Conservation (phyloP, 345 rosid species). For the Linum trigynum region DNA sequence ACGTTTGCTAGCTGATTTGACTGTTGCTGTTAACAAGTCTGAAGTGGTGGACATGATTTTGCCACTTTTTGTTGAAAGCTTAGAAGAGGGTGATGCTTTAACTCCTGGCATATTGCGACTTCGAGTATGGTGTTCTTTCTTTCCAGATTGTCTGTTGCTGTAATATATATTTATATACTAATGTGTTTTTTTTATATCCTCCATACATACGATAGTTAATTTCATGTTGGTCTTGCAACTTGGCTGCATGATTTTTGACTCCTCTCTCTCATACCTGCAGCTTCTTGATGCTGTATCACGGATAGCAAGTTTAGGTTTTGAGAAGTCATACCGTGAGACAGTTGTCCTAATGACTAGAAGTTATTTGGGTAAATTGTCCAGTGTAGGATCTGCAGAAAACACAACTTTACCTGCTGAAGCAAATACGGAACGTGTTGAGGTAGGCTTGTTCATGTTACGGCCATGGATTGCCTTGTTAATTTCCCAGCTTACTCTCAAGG, state of each 20-base stretch:
- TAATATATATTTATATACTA: slow-evolving; percentile 5
- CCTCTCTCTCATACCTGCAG: slow-evolving; percentile 35
- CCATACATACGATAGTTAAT: neutral
- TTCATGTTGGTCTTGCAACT: slow-evolving; percentile 16
- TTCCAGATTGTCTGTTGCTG: slow-evolving; percentile 24
- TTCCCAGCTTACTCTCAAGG: slow-evolving; percentile 3
- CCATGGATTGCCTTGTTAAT: slow-evolving; percentile 9
- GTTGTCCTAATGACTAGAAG: slow-evolving; percentile 94
- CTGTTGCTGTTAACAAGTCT: slow-evolving; percentile 79
- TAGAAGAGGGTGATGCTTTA: slow-evolving; percentile 99
- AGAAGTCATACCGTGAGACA: slow-evolving; percentile 96
- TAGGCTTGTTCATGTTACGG: slow-evolving; percentile 18
- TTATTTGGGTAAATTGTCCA: slow-evolving; percentile 68
- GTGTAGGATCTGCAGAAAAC: slow-evolving; percentile 79
- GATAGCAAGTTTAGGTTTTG: slow-evolving; percentile 94
- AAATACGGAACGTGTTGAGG: slow-evolving; percentile 90
- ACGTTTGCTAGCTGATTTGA: slow-evolving; percentile 86
- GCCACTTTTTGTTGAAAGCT: slow-evolving; percentile 90
- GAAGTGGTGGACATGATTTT: slow-evolving; percentile 97
- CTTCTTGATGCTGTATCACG: slow-evolving; percentile 98
- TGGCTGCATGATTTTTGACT: slow-evolving; percentile 17
- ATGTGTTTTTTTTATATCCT: slow-evolving; percentile 9
- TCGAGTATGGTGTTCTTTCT: slow-evolving; percentile 51
- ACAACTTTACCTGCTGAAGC: slow-evolving; percentile 82
- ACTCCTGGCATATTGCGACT: slow-evolving; percentile 82